Evolutionary conservation across 257 asterid genomes (phyloP).

Genomic region (Forsythia suspensa): DNA sequence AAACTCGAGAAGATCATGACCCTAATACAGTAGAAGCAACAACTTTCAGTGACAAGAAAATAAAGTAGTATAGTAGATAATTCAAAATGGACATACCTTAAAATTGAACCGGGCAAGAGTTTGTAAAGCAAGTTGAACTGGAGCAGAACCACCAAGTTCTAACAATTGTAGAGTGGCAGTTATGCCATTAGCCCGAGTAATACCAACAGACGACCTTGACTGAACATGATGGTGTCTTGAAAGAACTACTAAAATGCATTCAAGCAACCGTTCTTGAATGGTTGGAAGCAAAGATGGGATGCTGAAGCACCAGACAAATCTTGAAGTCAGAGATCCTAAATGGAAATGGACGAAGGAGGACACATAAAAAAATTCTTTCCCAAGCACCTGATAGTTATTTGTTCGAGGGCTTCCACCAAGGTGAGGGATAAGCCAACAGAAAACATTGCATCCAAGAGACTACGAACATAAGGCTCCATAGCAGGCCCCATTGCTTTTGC

Average conservation of each 20-base stretch:
- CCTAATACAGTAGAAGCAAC: constrained; percentile 48
- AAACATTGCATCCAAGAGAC: constrained; percentile 96
- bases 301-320: constrained; percentile 47
- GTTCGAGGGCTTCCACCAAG: constrained; percentile 85
- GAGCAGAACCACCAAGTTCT: constrained; percentile 83
- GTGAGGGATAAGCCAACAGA: constrained; percentile 81
- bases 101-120: constrained; percentile 89
- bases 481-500: constrained; percentile 96
- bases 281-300: constrained; percentile 89
- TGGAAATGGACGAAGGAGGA: constrained; percentile 20
- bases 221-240: constrained; percentile 72
- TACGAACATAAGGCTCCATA: constrained; percentile 82
- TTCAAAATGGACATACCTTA: constrained; percentile 49
- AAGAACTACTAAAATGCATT: constrained; percentile 86
- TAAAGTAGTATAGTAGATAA: constrained; percentile 12
- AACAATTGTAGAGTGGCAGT: constrained; percentile 65
- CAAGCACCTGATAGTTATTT: constrained; percentile 71
- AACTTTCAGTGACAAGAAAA: constrained; percentile 3
- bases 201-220: constrained; percentile 58
- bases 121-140: constrained; percentile 91
- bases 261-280: constrained; percentile 83
- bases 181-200: constrained; percentile 59
- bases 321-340: constrained; percentile 24
- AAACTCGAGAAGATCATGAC: constrained; percentile 95
- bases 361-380: constrained; percentile 21